Evolutionary conservation across 2,329 filamentous ascomycete species (phyloP), one percentile per base, ranked within the genome.

Genomic region (Endocalyx cinctus): DNA sequence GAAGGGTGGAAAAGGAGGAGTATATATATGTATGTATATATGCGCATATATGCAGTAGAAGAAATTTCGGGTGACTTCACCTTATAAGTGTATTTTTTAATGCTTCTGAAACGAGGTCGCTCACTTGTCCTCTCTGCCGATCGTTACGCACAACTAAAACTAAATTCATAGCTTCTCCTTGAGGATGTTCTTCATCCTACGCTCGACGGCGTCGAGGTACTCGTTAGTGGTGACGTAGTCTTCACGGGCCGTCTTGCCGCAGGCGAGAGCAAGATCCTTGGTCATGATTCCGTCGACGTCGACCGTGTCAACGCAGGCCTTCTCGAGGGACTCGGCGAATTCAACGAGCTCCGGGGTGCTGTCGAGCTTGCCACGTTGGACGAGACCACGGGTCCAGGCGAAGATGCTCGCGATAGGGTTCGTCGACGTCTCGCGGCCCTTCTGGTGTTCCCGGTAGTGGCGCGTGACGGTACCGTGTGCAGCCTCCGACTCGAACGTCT

Each of bases 341-440:
- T 85, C 77, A 39, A 95, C 79, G 17, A 98, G 73, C 48, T 96
- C 89, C 18, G 89, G 89, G n/a, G 88, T 96, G 33, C 79, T 70
- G 66, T 98, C 92, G 47, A 98, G 79, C 69, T 87, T 84, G 52
- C 92, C 92, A 54, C 92, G 86, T 76, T 96, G 92, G 51, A 87
- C 70, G 29, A 98, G 79, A 55, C 92, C 92, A 39, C 92, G 84
- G 40, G 92, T 97, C 92, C 92, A 98, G 55, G 92, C 92, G 64
- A 97, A 98, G 71, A 98, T 97, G 60, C 87, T 94, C 44, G 92
- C 92, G 54, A 97, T 97, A 41, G 92, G 92, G 80, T 98, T 97
- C 50, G 92, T 98, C 27, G 88, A 95, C 36, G 92, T 98, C 69
- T 95, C 87, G 53, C 82, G 82, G 60, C 92, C 92, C 75, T 96